Evolutionary conservation across 495 filamentous ascomycete genomes (phyloP).

Genomic region (Talaromyces ruber): DNA sequence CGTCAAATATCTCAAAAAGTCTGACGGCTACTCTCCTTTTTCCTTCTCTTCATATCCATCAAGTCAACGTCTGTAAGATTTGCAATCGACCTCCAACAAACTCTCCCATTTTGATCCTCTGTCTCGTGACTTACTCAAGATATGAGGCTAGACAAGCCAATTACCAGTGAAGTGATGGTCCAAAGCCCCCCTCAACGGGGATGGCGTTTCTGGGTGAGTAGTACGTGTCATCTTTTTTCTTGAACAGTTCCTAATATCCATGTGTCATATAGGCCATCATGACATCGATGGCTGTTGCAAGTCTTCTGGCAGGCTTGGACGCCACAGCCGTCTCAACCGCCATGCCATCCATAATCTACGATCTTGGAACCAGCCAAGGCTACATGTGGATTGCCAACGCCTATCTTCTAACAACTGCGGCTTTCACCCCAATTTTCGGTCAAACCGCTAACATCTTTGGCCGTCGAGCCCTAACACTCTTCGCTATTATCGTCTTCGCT

Average conservation of each 20-base stretch:
- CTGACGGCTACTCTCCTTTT: neutral
- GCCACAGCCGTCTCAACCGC: constrained; percentile 28
- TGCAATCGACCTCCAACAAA: neutral
- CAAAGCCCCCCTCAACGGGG: neutral
- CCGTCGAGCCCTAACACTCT: constrained; percentile 7
- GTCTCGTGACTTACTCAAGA: neutral
- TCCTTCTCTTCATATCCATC: neutral
- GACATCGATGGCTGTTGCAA: constrained; percentile 1
- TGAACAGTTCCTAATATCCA: neutral
- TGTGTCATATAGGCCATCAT: neutral
- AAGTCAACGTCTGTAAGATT: neutral
- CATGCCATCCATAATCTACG: constrained; percentile 26
- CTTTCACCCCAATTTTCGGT: constrained; percentile 4
- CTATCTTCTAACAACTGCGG: constrained; percentile 23
- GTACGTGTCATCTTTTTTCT: neutral
- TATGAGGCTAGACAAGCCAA: neutral
- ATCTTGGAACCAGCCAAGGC: constrained; percentile 16
- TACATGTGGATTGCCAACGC: constrained; percentile 33
- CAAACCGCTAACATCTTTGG: constrained; percentile 9
- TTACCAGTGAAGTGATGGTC: neutral
- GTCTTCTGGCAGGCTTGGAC: constrained; percentile 17
- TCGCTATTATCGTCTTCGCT: constrained; percentile 9
- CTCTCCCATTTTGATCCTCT: neutral
- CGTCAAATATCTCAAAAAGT: neutral
- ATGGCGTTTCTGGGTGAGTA: neutral